A percentile compares a stretch with the other conserved stretches of the same genome.
Conservation (phyloP, 495 filamentous ascomycete genomes). For the Aspergillus coremiiformis region DNA sequence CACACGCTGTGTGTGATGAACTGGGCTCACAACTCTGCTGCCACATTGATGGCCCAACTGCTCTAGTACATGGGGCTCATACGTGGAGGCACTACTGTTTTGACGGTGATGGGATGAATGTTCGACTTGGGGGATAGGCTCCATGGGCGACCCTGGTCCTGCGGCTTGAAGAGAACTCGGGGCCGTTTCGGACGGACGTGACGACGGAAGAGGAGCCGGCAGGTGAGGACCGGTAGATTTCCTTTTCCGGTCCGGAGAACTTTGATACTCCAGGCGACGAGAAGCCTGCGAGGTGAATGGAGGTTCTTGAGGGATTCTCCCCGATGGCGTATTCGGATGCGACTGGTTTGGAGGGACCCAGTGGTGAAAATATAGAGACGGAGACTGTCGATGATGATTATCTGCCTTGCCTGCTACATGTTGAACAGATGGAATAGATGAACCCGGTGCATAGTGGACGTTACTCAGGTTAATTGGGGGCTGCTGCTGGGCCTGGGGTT, state of each 20-base stretch:
- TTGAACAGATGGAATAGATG: conserved; percentile 37
- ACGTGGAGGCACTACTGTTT: conserved; percentile 6
- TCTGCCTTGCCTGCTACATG: conserved; percentile 41
- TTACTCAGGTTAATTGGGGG: conserved; percentile 26
- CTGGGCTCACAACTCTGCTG: not conserved
- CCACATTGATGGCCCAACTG: not conserved
- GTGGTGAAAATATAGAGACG: conserved; percentile 82
- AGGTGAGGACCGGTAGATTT: conserved; percentile 35
- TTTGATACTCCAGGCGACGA: conserved; percentile 30
- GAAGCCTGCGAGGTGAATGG: conserved; percentile 13
- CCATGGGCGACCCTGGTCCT: conserved; percentile 7
- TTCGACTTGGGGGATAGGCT: not conserved
- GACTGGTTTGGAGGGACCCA: conserved; percentile 69
- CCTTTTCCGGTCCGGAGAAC: conserved; percentile 36
- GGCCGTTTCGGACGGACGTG: conserved; percentile 10
- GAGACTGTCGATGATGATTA: conserved; percentile 43
- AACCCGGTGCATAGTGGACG: conserved; percentile 22
- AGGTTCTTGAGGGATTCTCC: conserved; percentile 24
- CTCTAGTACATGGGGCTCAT: not conserved
- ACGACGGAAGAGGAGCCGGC: conserved; percentile 29
- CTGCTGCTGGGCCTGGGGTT: conserved; percentile 49
- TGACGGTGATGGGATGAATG: conserved; percentile 4
- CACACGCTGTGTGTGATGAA: not conserved
- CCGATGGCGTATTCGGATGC: conserved; percentile 23
- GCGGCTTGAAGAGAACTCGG: conserved; percentile 2